A percentile compares a stretch with the other conserved stretches of the same genome.
phyloP scores from a whole-genome alignment of 495 filamentous ascomycete genomes.

The Acidiella bohemica region DNA sequence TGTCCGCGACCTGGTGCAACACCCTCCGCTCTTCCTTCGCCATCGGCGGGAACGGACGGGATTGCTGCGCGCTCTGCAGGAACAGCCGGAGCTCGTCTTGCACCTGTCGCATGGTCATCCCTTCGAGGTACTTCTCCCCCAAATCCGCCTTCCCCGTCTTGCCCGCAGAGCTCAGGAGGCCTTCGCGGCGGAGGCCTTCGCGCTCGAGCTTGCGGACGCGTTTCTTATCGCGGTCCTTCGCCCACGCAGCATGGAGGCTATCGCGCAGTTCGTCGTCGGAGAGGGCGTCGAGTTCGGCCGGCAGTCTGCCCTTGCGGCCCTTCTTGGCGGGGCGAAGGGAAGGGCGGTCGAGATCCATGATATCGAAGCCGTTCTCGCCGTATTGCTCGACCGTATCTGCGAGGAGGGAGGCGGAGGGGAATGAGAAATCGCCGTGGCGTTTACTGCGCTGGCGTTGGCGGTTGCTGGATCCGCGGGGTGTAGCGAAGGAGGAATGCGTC shows the following conservation, averaged over 20 bases:
- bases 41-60: conserved; percentile 73
- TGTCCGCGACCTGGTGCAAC: conserved; percentile 60
- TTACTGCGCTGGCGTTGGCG: conserved; percentile 4
- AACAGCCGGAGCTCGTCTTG: conserved; percentile 59
- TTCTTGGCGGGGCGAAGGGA: conserved; percentile 44
- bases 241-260: conserved; percentile 48
- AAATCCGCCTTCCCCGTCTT: conserved; percentile 50
- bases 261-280: conserved; percentile 65
- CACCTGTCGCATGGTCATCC: conserved; percentile 58
- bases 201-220: conserved; percentile 62
- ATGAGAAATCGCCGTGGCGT: conserved; percentile 19
- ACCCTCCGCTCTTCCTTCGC: conserved; percentile 57
- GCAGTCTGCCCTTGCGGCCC: conserved; percentile 35
- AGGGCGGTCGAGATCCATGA: conserved; percentile 67
- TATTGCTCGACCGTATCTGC: conserved; percentile 57
- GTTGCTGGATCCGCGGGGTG: not conserved
- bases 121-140: conserved; percentile 55
- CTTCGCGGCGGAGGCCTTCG: conserved; percentile 62
- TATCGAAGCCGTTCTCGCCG: conserved; percentile 51
- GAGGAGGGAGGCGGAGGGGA: conserved; percentile 47
- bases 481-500: conserved; percentile 1
- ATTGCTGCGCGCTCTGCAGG: conserved; percentile 54
- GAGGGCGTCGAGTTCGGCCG: conserved; percentile 35
- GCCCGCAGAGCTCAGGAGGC: conserved; percentile 51
- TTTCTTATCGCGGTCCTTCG: conserved; percentile 72